These are phyloP conservation scores for Xerocomus brunneocitrinus DNA, from an alignment of 768 basidiomycete genomes.

Conservation along the genomic window DNA sequence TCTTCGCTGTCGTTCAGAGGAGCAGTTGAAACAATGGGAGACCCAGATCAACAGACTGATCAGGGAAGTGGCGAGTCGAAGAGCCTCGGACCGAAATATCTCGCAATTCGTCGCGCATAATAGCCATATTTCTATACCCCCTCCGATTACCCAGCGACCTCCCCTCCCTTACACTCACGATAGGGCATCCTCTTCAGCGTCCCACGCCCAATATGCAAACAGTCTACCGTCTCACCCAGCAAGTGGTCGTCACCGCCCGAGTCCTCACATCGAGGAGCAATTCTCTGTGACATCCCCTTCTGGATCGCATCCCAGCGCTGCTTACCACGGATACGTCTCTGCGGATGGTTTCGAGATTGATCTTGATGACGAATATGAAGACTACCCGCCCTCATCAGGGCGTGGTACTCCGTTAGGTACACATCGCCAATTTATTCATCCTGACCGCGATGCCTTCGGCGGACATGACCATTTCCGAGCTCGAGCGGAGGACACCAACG, in stretches of 20 bases:
- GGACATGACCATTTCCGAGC: conserved; percentile 56
- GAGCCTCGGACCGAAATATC: conserved; percentile 60
- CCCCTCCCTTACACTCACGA: conserved; percentile 35
- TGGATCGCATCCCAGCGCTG: conserved; percentile 25
- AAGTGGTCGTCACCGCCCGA: conserved; percentile 33
- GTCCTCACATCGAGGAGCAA: conserved; percentile 40
- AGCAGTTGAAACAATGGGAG: conserved; percentile 92
- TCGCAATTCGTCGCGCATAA: conserved; percentile 45
- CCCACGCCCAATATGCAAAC: conserved; percentile 29
- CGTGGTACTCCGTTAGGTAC: conserved; percentile 69
- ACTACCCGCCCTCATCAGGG: conserved; percentile 60
- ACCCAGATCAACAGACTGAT: conserved; percentile 84
- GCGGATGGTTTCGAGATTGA: conserved; percentile 72
- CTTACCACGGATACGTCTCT: conserved; percentile 41
- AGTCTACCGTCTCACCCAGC: conserved; percentile 31
- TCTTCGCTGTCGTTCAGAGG: conserved; percentile 87
- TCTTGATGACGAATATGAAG: conserved; percentile 72
- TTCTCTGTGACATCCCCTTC: conserved; percentile 27
- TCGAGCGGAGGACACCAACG: conserved; percentile 64
- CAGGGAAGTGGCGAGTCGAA: conserved; percentile 64
- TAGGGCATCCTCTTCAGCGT: conserved; percentile 33
- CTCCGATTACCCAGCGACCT: conserved; percentile 31
- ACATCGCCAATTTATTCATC: conserved; percentile 58
- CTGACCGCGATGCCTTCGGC: conserved; percentile 48
- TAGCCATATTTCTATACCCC: conserved; percentile 39